Percentiles rank a stretch among this genome's conserved stretches.
Conservation (phyloP, 2,329 filamentous ascomycete genomes). For the Colletotrichum gloeosporioides region DNA sequence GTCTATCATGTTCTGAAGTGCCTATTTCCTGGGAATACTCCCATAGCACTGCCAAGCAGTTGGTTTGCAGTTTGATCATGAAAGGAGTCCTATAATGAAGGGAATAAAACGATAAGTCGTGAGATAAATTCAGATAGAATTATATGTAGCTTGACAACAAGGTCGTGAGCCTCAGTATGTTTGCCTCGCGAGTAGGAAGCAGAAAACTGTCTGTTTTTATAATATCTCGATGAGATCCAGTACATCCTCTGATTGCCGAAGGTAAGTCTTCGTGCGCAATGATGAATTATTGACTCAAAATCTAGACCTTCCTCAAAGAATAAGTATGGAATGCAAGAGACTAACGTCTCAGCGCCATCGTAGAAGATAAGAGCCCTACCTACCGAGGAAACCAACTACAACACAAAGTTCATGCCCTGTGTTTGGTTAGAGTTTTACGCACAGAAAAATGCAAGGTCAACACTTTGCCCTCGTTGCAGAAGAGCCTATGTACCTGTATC, state of each 20-base stretch:
- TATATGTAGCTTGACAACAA: neutral
- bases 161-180: neutral
- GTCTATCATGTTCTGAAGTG: neutral
- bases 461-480: neutral
- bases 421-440: neutral
- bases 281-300: neutral
- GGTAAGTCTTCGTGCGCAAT: neutral
- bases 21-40: neutral
- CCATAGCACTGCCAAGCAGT: neutral
- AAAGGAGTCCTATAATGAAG: neutral
- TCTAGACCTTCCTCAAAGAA: neutral
- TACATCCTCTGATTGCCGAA: neutral
- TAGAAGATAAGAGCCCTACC: neutral
- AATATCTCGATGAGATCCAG: neutral
- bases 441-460: neutral
- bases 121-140: neutral
- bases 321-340: neutral
- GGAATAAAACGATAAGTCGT: neutral
- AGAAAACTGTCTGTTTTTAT: neutral
- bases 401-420: neutral
- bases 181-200: neutral
- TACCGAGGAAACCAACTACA: neutral
- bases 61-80: neutral
- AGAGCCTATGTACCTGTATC: neutral
- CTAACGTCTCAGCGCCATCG: neutral